Percentiles rank a stretch among this genome's conserved stretches.
phyloP scores from a whole-genome alignment of 2,329 filamentous ascomycete species.

The Epicoccum nigrum region DNA sequence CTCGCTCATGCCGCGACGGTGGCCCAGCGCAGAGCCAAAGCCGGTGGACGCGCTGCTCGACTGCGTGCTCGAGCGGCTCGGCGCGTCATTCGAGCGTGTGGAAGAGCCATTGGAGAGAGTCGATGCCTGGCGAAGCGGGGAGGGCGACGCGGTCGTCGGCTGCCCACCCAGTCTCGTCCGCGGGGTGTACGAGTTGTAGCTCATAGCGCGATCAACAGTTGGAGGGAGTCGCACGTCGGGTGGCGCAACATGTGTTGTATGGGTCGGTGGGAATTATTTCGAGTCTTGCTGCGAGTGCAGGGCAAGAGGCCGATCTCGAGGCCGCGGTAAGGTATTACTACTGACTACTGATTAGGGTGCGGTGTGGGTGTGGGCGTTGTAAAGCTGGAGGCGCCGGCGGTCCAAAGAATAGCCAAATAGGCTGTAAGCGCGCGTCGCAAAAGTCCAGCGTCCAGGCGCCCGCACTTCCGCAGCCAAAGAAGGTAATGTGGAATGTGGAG shows the following conservation, averaged over 20 bases:
- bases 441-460: slow-evolving; percentile 30
- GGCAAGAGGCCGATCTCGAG: slow-evolving; percentile 36
- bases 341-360: slow-evolving; percentile 24
- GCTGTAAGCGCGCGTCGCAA: slow-evolving; percentile 23
- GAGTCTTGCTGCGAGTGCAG: slow-evolving; percentile 21
- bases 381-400: slow-evolving; percentile 36
- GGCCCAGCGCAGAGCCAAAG: slow-evolving; percentile 56
- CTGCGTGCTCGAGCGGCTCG: slow-evolving; percentile 70
- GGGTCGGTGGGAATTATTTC: slow-evolving; percentile 15
- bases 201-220: slow-evolving; percentile 38
- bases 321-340: slow-evolving; percentile 36
- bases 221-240: slow-evolving; percentile 11
- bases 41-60: slow-evolving; percentile 74
- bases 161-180: slow-evolving; percentile 49
- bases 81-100: slow-evolving; percentile 66
- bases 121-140: slow-evolving; percentile 66
- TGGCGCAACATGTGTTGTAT: slow-evolving; percentile 42
- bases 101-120: slow-evolving; percentile 75
- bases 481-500: slow-evolving; percentile 40
- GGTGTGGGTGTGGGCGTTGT: too few relatives aligned
- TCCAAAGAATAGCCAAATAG: slow-evolving; percentile 20
- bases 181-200: slow-evolving; percentile 43
- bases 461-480: slow-evolving; percentile 35
- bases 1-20: slow-evolving; percentile 80
- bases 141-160: slow-evolving; percentile 48